Conservation (phyloP, 83 land plant genomes). For the Thuja plicata region DNA sequence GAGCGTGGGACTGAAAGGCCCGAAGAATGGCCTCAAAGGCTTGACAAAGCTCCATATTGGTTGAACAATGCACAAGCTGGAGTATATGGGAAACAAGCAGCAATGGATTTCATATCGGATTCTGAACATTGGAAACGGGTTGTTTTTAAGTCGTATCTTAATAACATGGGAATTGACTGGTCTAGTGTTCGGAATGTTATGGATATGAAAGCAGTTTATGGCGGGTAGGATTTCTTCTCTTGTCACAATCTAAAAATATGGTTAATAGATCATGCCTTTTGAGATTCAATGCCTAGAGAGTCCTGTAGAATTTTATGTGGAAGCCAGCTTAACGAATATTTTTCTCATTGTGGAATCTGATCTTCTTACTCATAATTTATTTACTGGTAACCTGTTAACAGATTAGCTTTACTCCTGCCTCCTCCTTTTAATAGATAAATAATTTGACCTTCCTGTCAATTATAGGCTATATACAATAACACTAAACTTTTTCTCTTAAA, state of each 20-base stretch:
- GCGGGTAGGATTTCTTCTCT: slow-evolving; percentile 54
- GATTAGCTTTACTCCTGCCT: background rate
- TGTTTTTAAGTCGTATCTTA: slow-evolving; percentile 64
- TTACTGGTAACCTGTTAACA: background rate
- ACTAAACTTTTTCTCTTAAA: background rate
- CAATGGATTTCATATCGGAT: slow-evolving; percentile 71
- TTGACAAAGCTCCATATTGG: slow-evolving; percentile 71
- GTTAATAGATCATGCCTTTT: background rate
- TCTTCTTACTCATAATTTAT: slow-evolving; percentile 14
- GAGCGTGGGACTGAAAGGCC: slow-evolving; percentile 82
- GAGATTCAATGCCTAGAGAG: slow-evolving; percentile 6
- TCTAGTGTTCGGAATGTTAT: slow-evolving; percentile 81
- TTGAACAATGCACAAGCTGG: slow-evolving; percentile 63
- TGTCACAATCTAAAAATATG: background rate
- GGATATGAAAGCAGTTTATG: slow-evolving; percentile 98
- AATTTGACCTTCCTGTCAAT: background rate
- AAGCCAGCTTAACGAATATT: slow-evolving; percentile 38
- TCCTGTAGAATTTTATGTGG: slow-evolving; percentile 31
- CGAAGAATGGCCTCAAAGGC: slow-evolving; percentile 66
- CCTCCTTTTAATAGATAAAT: background rate
- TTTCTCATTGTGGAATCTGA: slow-evolving; percentile 28
- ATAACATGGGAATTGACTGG: slow-evolving; percentile 80
- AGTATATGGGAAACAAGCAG: slow-evolving; percentile 75
- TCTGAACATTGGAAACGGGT: slow-evolving; percentile 79
- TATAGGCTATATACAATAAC: background rate